A percentile compares a stretch with the other conserved stretches of the same genome.
These are phyloP conservation scores for Aspergillus udagawae DNA, from an alignment of 2,329 filamentous ascomycete genomes.

Conservation along the genomic window DNA sequence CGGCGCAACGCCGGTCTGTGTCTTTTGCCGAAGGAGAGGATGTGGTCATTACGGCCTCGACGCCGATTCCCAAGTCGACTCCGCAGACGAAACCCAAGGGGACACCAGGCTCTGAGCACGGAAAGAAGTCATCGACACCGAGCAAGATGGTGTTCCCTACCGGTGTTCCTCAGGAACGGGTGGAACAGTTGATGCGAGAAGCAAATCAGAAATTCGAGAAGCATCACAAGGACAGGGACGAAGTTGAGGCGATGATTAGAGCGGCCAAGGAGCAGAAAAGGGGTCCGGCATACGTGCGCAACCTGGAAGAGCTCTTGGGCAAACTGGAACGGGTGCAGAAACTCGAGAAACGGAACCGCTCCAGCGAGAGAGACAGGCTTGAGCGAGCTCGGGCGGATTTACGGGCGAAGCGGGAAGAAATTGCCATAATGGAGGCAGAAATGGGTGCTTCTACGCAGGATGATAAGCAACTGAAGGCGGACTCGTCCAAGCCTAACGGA, in stretches of 20 bases:
- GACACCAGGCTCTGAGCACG: not conserved
- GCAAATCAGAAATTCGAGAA: slow-evolving; percentile 9
- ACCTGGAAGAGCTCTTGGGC: not conserved
- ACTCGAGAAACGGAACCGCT: not conserved
- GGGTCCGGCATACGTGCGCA: slow-evolving; percentile 4
- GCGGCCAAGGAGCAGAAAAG: slow-evolving; percentile 3
- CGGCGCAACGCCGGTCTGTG: slow-evolving; percentile 19
- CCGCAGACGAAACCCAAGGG: slow-evolving; percentile 3
- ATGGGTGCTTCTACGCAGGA: slow-evolving; percentile 1
- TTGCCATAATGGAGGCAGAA: slow-evolving; percentile 10
- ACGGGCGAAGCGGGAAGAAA: slow-evolving; percentile 1
- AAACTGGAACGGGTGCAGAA: not conserved
- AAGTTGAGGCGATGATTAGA: slow-evolving; percentile 9
- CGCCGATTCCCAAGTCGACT: slow-evolving; percentile 8
- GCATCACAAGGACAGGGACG: slow-evolving; percentile 5
- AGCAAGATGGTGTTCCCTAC: slow-evolving; percentile 13
- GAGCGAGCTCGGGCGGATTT: not conserved
- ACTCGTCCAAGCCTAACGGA: not conserved
- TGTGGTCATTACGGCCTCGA: slow-evolving; percentile 5
- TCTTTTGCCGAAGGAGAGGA: slow-evolving; percentile 23
- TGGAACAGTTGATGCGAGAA: slow-evolving; percentile 9
- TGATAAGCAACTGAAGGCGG: not conserved
- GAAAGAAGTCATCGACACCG: slow-evolving; percentile 2
- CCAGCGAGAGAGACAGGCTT: not conserved
- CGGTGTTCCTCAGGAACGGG: slow-evolving; percentile 5